Conservation (phyloP, 1,139 yeast genomes). For the Candida neerlandica region DNA sequence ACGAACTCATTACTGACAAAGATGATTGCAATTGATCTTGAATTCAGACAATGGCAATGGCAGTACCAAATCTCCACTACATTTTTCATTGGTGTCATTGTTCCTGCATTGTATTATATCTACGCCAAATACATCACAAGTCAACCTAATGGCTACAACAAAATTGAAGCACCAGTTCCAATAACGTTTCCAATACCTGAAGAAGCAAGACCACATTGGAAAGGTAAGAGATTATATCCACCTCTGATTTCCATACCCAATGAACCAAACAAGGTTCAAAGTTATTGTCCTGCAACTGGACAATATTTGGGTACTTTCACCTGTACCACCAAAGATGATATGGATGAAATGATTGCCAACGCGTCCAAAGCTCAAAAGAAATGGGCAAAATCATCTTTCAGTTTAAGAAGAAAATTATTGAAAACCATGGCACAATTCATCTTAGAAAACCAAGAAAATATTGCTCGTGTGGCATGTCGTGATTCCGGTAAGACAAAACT, state of each 20-base stretch:
- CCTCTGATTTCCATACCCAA: slow-evolving; percentile 52
- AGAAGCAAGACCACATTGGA: slow-evolving; percentile 91
- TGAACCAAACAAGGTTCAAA: slow-evolving; percentile 71
- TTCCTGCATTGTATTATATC: slow-evolving; percentile 41
- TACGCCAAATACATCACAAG: slow-evolving; percentile 42
- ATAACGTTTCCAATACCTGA: slow-evolving; percentile 69
- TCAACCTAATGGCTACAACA: slow-evolving; percentile 46
- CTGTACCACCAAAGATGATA: slow-evolving; percentile 64
- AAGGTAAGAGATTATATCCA: slow-evolving; percentile 76
- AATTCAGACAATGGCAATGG: slow-evolving; percentile 47
- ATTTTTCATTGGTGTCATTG: slow-evolving; percentile 44
- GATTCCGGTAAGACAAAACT: slow-evolving; percentile 95
- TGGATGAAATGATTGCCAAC: slow-evolving; percentile 59
- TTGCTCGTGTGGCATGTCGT: slow-evolving; percentile 91
- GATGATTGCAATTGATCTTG: slow-evolving; percentile 51
- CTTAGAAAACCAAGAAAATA: slow-evolving; percentile 77
- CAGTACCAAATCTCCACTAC: slow-evolving; percentile 52
- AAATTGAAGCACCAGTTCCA: slow-evolving; percentile 48
- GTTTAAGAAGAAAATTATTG: slow-evolving; percentile 68
- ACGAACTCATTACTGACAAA: background rate
- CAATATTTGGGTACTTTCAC: slow-evolving; percentile 75
- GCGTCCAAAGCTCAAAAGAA: slow-evolving; percentile 61
- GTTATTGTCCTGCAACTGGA: slow-evolving; percentile 96
- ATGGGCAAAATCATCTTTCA: slow-evolving; percentile 62
- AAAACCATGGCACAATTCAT: slow-evolving; percentile 72